These are phyloP conservation scores for Microcera coccophila DNA, from an alignment of 2,329 filamentous ascomycete species.

Conservation along the genomic window DNA sequence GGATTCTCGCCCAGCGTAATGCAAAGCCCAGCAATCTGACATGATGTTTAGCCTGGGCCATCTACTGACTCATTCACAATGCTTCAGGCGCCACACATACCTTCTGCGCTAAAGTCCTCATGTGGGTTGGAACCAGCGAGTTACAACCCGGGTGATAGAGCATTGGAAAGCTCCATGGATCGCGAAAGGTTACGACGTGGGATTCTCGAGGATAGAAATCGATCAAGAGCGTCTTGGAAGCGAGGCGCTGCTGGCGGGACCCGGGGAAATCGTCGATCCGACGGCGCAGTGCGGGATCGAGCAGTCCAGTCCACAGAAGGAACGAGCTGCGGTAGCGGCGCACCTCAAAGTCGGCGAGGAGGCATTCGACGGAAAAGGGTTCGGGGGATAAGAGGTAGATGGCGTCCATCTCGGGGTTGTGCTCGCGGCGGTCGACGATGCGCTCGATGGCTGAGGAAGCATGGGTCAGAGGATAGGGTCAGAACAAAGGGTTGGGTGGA, in stretches of 20 bases:
- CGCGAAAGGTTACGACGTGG: slow-evolving; percentile 83
- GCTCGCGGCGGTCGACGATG: slow-evolving; percentile 80
- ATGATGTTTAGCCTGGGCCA: slow-evolving; percentile 6
- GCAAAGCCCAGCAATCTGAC: slow-evolving; percentile 60
- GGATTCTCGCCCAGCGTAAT: slow-evolving; percentile 92
- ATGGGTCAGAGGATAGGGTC: slow-evolving; percentile 11
- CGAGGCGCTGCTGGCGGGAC: slow-evolving; percentile 70
- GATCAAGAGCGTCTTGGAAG: slow-evolving; percentile 77
- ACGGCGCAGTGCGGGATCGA: slow-evolving; percentile 66
- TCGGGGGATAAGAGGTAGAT: slow-evolving; percentile 87
- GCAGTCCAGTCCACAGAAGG: slow-evolving; percentile 78
- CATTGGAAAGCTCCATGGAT: slow-evolving; percentile 92
- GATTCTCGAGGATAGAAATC: slow-evolving; percentile 91
- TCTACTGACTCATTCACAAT: too few species aligned
- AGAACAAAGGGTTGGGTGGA: slow-evolving; percentile 12
- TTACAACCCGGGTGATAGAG: slow-evolving; percentile 91
- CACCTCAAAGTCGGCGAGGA: slow-evolving; percentile 87
- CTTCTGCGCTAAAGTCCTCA: slow-evolving; percentile 84
- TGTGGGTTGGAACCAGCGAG: slow-evolving; percentile 72
- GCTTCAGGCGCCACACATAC: slow-evolving; percentile 45
- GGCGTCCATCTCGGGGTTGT: slow-evolving; percentile 87
- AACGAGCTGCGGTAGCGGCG: slow-evolving; percentile 74
- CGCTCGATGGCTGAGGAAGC: slow-evolving; percentile 74
- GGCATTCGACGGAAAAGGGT: slow-evolving; percentile 84
- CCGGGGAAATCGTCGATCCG: slow-evolving; percentile 69